These are phyloP conservation scores for Emmonsiellopsis sp. DNA, from an alignment of 2,329 filamentous ascomycete species.

Conservation along the genomic window DNA sequence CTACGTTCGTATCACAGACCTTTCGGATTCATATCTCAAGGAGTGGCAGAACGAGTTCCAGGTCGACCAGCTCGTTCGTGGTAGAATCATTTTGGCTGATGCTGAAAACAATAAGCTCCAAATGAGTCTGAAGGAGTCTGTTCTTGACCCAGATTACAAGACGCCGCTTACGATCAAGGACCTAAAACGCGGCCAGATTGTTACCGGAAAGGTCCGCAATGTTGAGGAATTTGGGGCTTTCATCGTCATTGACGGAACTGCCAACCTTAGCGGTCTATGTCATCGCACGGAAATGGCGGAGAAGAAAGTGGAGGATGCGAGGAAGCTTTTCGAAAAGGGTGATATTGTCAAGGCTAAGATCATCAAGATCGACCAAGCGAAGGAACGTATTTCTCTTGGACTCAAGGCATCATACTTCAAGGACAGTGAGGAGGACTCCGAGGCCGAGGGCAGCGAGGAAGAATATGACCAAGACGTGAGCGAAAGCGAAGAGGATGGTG, in stretches of 20 bases:
- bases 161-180: conserved; percentile 67
- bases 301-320: conserved; percentile 70
- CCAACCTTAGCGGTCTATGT: conserved; percentile 85
- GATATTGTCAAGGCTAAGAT: conserved; percentile 91
- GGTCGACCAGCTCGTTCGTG: conserved; percentile 81
- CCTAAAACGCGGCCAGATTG: conserved; percentile 66
- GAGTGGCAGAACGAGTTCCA: conserved; percentile 91
- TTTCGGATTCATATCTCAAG: conserved; percentile 86
- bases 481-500: conserved; percentile 26
- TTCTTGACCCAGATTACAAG: conserved; percentile 69
- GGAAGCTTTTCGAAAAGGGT: conserved; percentile 79
- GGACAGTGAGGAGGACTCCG: conserved; percentile 45
- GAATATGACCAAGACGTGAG: conserved; percentile 39
- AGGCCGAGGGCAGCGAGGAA: conserved; percentile 27
- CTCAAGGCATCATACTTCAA: conserved; percentile 89
- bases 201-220: conserved; percentile 86
- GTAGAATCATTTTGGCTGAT: conserved; percentile 69
- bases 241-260: conserved; percentile 76
- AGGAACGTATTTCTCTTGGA: conserved; percentile 76
- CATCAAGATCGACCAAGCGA: conserved; percentile 64
- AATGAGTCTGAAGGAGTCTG: conserved; percentile 78
- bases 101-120: conserved; percentile 61
- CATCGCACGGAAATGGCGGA: conserved; percentile 90
- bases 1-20: conserved; percentile 74
- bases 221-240: conserved; percentile 95